These are phyloP conservation scores for Patellaria atrata DNA, from an alignment of 495 filamentous ascomycete genomes.

Conservation along the genomic window DNA sequence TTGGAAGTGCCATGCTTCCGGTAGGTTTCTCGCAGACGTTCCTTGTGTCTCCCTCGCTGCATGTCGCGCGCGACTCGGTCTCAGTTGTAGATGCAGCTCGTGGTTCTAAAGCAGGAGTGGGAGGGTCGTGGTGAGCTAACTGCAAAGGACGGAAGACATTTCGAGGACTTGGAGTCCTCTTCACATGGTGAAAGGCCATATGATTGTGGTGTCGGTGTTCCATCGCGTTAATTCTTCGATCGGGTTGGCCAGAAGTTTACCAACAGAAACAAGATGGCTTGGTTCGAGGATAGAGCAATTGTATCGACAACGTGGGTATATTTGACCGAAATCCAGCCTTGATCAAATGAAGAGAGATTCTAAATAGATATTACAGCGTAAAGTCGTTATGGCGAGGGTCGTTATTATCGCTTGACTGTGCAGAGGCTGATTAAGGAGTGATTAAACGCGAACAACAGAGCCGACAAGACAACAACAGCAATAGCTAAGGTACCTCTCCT, in stretches of 20 bases:
- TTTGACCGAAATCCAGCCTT: too few species aligned
- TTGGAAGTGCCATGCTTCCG: slow-evolving; percentile 50
- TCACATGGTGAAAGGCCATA: slow-evolving; percentile 4
- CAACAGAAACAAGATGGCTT: too few species aligned
- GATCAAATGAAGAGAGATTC: too few species aligned
- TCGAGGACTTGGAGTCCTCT: too few species aligned
- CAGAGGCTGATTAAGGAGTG: slow-evolving; percentile 5
- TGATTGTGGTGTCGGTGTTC: slow-evolving; percentile 2
- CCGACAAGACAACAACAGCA: too few species aligned
- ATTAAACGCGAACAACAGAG: slow-evolving; percentile 2
- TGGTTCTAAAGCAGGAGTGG: too few species aligned
- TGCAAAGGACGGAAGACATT: too few species aligned
- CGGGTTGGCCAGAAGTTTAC: too few species aligned
- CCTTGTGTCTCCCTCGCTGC: slow-evolving; percentile 12
- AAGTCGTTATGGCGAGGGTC: slow-evolving; percentile 15
- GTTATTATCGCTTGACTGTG: slow-evolving; percentile 3
- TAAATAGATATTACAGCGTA: slow-evolving; percentile 20
- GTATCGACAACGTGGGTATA: too few species aligned
- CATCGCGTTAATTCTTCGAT: slow-evolving; percentile 1
- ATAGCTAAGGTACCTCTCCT: background rate
- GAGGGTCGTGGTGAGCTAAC: too few species aligned
- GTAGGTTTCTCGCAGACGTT: slow-evolving; percentile 20
- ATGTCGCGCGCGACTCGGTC: slow-evolving; percentile 13
- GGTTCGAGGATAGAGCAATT: too few species aligned
- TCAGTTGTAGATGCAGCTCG: too few species aligned